These are phyloP conservation scores for Saturnispora diversa DNA, from an alignment of 805 yeast genomes.

Conservation along the genomic window DNA sequence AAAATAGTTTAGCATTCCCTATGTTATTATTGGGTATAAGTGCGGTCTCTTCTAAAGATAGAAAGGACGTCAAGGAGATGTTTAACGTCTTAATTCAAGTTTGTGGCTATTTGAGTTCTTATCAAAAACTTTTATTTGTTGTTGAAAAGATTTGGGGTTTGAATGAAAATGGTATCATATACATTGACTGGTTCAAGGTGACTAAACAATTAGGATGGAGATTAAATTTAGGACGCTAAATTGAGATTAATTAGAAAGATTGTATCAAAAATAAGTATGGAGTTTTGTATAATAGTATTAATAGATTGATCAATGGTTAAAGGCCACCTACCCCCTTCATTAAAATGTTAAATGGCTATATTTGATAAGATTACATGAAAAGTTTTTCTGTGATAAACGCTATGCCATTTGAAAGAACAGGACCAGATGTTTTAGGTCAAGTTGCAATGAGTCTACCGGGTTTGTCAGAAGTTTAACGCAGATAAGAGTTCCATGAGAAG, in stretches of 20 bases:
- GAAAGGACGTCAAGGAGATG: conserved; percentile 21
- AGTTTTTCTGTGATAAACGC: too few relatives aligned
- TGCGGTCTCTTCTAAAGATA: conserved; percentile 22
- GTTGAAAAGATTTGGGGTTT: conserved; percentile 32
- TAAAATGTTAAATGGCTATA: too few relatives aligned
- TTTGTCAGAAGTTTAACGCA: too few relatives aligned
- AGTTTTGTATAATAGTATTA: not conserved
- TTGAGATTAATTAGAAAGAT: not conserved
- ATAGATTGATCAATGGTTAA: too few relatives aligned
- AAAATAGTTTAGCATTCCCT: conserved; percentile 32
- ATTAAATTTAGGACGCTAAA: conserved; percentile 21
- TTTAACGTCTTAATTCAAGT: conserved; percentile 27
- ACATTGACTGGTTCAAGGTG: conserved; percentile 35
- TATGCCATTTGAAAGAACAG: too few relatives aligned
- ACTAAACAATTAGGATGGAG: conserved; percentile 34
- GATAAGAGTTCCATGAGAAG: too few relatives aligned
- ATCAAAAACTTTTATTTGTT: conserved; percentile 25
- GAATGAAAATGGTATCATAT: conserved; percentile 29
- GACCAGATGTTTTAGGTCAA: too few relatives aligned
- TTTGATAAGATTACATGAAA: too few relatives aligned
- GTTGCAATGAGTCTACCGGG: too few relatives aligned
- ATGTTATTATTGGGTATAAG: conserved; percentile 32
- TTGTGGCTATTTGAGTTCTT: conserved; percentile 26
- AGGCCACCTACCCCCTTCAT: too few relatives aligned
- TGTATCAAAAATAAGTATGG: not conserved